Evolutionary conservation across 192 early-diverging fungal genomes (phyloP).

Genomic region (Backusella circina): DNA sequence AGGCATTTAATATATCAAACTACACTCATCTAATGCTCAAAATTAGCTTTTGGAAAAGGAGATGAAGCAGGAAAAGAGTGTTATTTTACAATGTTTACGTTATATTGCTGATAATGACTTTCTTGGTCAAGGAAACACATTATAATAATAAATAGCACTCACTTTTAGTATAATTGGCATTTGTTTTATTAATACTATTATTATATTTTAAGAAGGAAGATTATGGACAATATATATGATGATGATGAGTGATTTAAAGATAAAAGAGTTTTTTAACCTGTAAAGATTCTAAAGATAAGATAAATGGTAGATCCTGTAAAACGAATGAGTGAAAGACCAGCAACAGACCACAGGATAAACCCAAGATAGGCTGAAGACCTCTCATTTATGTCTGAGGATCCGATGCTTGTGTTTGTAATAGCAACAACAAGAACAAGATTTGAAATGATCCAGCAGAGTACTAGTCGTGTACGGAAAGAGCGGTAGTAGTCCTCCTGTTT

Average conservation of each 20-base stretch:
- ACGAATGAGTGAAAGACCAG: constrained; percentile 60
- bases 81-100: constrained; percentile 59
- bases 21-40: neutral
- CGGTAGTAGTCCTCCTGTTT: constrained; percentile 81
- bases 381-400: constrained; percentile 18
- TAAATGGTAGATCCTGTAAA: constrained; percentile 68
- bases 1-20: no score
- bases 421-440: constrained; percentile 66
- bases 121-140: constrained; percentile 31
- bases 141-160: no score
- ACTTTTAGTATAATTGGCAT: no score
- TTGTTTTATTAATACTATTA: no score
- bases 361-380: constrained; percentile 46
- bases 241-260: neutral
- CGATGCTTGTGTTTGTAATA: constrained; percentile 50
- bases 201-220: no score
- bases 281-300: constrained; percentile 57
- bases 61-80: constrained; percentile 56
- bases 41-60: constrained; percentile 53
- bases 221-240: no score
- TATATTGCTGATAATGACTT: constrained; percentile 55
- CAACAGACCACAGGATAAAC: constrained; percentile 76
- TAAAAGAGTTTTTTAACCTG: constrained; percentile 30
- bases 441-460: constrained; percentile 77
- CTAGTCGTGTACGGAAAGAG: constrained; percentile 73